Evolutionary conservation across 1,284 basidiomycete genomes (phyloP), one percentile per base, ranked within the genome.

Genomic region (Leucoagaricus sp.): DNA sequence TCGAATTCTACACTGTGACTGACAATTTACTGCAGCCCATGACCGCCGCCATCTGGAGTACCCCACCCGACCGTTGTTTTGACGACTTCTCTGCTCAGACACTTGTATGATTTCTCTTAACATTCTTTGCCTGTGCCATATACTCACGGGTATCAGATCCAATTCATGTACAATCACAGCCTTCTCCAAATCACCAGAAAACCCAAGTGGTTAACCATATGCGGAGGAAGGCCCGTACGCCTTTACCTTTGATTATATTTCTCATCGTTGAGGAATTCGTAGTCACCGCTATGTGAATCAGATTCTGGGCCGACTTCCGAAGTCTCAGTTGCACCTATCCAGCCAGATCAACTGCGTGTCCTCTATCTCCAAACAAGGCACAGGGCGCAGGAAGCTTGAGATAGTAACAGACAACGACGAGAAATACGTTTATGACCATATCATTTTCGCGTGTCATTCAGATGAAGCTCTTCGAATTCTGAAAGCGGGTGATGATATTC

Each of bases 1-100:
- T 26, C 15, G 17, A 48, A 51, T 33, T 58, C 46, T 48, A 29
- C n/a, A n/a, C n/a, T n/a, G n/a, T 36, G 15, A 49, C 19, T 56
- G 9, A 57, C 40, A 36, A 41, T 23, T 34, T 49, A 49, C 17
- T 19, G 0, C 58, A 92, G 89, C 89, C 89, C 0, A 89, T 92
- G 87, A 90, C 87, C 17, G 87, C 87, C 1, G 86, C 86, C 2
- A 87, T 93, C 51, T 94, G 91, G 91, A 89, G 85, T 42, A 92
- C 88, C 0, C 86, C 89, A 0, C 86, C 90, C 4, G 85, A 87
- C 63, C 83, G 84, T 61, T 90, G 87, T 57, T 77, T 84, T 6
- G 69, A 86, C 41, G 85, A 89, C 58, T 91, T 93, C 66, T 91
- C 90, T 4, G 89, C 85, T 0, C 75, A 77, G 19, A 92, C 90